These are phyloP conservation scores for Nicotiana attenuata DNA, from an alignment of 257 asterid genomes.

Conservation along the genomic window DNA sequence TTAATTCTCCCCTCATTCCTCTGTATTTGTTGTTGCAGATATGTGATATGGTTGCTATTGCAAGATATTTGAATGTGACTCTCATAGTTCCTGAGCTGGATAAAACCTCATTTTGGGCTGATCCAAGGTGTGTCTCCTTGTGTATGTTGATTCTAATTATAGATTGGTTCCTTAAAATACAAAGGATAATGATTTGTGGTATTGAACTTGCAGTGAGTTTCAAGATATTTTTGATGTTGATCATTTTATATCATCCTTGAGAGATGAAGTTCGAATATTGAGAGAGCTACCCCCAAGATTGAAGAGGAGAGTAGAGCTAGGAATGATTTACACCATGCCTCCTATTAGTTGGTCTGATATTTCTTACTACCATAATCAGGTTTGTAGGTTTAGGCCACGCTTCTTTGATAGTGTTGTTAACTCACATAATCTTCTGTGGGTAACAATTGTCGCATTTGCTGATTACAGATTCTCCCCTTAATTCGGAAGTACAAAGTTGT, in stretches of 20 bases:
- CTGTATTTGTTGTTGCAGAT: constrained; percentile 39
- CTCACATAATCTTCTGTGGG: background rate
- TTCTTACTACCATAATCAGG: constrained; percentile 86
- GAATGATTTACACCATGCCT: constrained; percentile 68
- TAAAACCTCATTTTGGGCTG: constrained; percentile 95
- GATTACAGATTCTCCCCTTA: constrained; percentile 78
- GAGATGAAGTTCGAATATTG: constrained; percentile 93
- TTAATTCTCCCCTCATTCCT: background rate
- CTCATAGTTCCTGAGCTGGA: constrained; percentile 96
- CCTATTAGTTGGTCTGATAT: constrained; percentile 97
- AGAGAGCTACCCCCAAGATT: constrained; percentile 88
- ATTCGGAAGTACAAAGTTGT: constrained; percentile 87
- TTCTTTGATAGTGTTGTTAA: constrained; percentile 5
- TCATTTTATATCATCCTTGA: constrained; percentile 82
- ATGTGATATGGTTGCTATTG: constrained; percentile 97
- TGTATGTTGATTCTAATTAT: background rate
- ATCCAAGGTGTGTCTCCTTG: constrained; percentile 64
- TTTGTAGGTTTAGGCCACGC: constrained; percentile 10
- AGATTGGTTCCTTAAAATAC: background rate
- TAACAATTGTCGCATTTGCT: constrained; percentile 12
- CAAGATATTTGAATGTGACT: constrained; percentile 86
- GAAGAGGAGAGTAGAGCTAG: constrained; percentile 77
- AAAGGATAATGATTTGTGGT: background rate
- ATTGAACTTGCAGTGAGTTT: constrained; percentile 62
- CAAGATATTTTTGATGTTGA: constrained; percentile 90